phyloP scores from a whole-genome alignment of 1,284 basidiomycete genomes.

The Mycosarcoma maydis region DNA sequence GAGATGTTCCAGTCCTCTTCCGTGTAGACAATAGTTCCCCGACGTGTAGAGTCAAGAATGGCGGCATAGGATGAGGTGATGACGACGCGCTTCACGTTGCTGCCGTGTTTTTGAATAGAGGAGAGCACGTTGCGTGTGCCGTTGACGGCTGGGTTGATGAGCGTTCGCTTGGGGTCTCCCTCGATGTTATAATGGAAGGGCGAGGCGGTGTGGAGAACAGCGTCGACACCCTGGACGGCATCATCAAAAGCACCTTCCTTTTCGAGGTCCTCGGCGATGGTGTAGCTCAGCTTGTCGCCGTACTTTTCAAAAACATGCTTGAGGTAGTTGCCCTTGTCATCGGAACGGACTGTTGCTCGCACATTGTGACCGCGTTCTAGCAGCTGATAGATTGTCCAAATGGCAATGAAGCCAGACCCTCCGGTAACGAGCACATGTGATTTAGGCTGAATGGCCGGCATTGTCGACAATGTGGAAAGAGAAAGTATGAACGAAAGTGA shows the following conservation, averaged over 20 bases:
- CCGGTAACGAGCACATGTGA: slow-evolving; percentile 69
- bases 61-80: slow-evolving; percentile 75
- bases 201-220: slow-evolving; percentile 73
- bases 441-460: slow-evolving; percentile 69
- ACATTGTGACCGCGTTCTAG: slow-evolving; percentile 68
- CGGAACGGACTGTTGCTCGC: slow-evolving; percentile 73
- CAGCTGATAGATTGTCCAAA: slow-evolving; percentile 69
- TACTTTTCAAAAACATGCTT: slow-evolving; percentile 70
- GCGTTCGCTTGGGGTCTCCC: slow-evolving; percentile 62
- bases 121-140: slow-evolving; percentile 74
- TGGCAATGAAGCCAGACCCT: slow-evolving; percentile 69
- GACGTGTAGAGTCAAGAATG: slow-evolving; percentile 67
- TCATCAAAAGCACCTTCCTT: slow-evolving; percentile 76
- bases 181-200: slow-evolving; percentile 69
- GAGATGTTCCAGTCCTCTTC: slow-evolving; percentile 77
- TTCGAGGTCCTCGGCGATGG: slow-evolving; percentile 73
- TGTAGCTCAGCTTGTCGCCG: slow-evolving; percentile 71
- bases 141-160: slow-evolving; percentile 75
- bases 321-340: slow-evolving; percentile 71
- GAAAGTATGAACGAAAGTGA: no score
- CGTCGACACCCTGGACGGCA: slow-evolving; percentile 76
- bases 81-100: slow-evolving; percentile 72
- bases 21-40: slow-evolving; percentile 43
- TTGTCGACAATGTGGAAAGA: neutral
- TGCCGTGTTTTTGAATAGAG: slow-evolving; percentile 72